phyloP scores from a whole-genome alignment of 2,329 filamentous ascomycete genomes.

The Cadophora luteo-olivacea region DNA sequence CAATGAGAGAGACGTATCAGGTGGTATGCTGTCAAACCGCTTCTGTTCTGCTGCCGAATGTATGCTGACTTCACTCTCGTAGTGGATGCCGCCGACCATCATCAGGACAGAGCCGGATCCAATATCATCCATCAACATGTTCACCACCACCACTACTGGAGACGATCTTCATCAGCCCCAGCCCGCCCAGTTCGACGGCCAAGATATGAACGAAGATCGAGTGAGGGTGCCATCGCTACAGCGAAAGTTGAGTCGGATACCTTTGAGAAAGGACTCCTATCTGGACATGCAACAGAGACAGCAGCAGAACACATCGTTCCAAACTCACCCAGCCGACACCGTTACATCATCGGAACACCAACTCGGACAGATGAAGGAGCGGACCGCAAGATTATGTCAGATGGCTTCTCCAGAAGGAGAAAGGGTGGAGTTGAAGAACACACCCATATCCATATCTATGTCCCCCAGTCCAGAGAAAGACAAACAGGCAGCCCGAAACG shows the following conservation, averaged over 20 bases:
- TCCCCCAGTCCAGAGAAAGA: slow-evolving; percentile 32
- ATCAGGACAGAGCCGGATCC: slow-evolving; percentile 23
- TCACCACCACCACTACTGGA: slow-evolving; percentile 69
- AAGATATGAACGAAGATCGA: slow-evolving; percentile 21
- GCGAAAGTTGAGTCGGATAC: slow-evolving; percentile 25
- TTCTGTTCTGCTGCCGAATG: neutral
- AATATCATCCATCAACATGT: slow-evolving; percentile 57
- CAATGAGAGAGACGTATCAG: neutral
- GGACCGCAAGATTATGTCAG: slow-evolving; percentile 35
- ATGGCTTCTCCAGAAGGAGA: slow-evolving; percentile 29
- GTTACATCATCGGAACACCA: slow-evolving; percentile 39
- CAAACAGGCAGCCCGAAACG: slow-evolving; percentile 62
- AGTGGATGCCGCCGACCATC: slow-evolving; percentile 31
- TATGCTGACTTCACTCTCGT: slow-evolving; percentile 8
- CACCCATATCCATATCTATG: slow-evolving; percentile 46
- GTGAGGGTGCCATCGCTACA: slow-evolving; percentile 23
- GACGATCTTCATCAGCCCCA: slow-evolving; percentile 37
- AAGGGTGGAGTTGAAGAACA: slow-evolving; percentile 34
- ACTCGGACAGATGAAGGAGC: slow-evolving; percentile 28
- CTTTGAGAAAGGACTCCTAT: slow-evolving; percentile 24
- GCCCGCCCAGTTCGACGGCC: slow-evolving; percentile 28
- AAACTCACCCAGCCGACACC: slow-evolving; percentile 32
- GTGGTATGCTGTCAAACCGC: neutral
- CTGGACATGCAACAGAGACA: slow-evolving; percentile 24
- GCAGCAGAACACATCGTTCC: slow-evolving; percentile 30